Percentiles rank a stretch among this genome's conserved stretches.
Conservation (phyloP, 2,329 filamentous ascomycete genomes). For the Xylariaceae sp. region DNA sequence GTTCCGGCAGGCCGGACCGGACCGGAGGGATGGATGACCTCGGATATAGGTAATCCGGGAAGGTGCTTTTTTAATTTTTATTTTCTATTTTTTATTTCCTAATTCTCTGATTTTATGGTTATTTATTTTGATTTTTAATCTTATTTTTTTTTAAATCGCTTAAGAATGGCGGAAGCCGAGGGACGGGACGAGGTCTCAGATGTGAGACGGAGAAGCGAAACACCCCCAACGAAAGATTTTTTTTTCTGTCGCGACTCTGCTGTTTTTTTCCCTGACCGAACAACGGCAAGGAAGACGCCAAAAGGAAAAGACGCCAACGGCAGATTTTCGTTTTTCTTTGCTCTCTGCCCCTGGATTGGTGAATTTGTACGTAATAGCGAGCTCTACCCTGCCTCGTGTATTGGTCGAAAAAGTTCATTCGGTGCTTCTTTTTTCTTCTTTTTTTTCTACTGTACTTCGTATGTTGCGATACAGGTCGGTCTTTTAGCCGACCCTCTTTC, state of each 20-base stretch:
- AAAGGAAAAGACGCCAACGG: not conserved
- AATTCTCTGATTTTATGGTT: not conserved
- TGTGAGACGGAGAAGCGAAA: not conserved
- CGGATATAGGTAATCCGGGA: too few species aligned
- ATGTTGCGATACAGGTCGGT: not conserved
- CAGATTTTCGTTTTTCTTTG: too few species aligned
- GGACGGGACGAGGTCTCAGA: not conserved
- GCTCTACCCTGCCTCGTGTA: conserved; percentile 5
- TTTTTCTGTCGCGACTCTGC: not conserved
- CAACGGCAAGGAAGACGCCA: not conserved
- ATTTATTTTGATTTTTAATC: too few species aligned
- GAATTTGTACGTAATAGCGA: conserved; percentile 31
- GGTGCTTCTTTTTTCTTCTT: not conserved
- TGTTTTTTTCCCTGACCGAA: not conserved
- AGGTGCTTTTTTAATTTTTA: too few species aligned
- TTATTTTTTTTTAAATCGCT: too few species aligned
- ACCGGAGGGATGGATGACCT: too few species aligned
- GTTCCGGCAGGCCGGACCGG: too few species aligned
- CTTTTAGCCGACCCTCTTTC: not conserved
- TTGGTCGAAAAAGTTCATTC: not conserved
- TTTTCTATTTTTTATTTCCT: not conserved
- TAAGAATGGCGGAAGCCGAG: too few species aligned
- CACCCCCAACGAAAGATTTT: not conserved
- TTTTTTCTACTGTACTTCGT: too few species aligned
- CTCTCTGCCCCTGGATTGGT: conserved; percentile 1